Evolutionary conservation across 352 stramenopile species (phyloP).

Genomic region (Phytophthora quininea): DNA sequence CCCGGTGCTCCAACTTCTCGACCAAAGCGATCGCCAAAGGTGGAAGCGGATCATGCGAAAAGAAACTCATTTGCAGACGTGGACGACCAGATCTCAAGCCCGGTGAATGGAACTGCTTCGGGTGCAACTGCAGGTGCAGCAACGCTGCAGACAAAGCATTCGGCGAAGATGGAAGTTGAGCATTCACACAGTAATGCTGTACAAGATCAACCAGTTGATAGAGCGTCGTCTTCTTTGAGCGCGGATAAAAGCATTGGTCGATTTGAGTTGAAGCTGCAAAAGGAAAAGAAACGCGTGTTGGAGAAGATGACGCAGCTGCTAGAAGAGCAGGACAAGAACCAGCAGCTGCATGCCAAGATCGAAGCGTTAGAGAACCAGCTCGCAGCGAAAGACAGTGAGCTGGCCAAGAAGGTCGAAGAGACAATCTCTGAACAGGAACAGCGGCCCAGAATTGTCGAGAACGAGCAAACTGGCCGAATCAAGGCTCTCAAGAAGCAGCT

Average conservation of each 20-base stretch:
- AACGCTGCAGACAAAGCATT: too few relatives aligned
- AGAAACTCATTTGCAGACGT: too few relatives aligned
- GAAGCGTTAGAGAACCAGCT: constrained; percentile 46
- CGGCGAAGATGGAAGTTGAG: too few relatives aligned
- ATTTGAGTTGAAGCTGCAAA: constrained; percentile 59
- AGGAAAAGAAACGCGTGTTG: constrained; percentile 73
- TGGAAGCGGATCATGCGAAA: too few relatives aligned
- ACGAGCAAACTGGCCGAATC: constrained; percentile 30
- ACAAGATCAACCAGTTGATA: too few relatives aligned
- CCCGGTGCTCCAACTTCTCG: too few relatives aligned
- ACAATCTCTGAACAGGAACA: constrained; percentile 28
- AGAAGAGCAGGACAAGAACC: constrained; percentile 70
- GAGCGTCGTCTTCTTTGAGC: too few relatives aligned
- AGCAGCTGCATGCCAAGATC: constrained; percentile 55
- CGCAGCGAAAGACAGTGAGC: constrained; percentile 29
- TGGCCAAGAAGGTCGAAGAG: constrained; percentile 20
- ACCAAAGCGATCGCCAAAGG: too few relatives aligned
- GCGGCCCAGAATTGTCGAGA: constrained; percentile 22
- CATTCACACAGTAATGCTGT: too few relatives aligned
- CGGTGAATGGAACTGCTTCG: too few relatives aligned
- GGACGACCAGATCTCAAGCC: too few relatives aligned
- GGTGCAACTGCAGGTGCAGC: too few relatives aligned
- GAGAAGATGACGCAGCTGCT: constrained; percentile 74
- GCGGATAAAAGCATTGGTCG: constrained; percentile 14
- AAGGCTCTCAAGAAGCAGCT: constrained; percentile 40